Conservation (phyloP, 371 early-diverging fungal species). For the Smittium mucronatum region DNA sequence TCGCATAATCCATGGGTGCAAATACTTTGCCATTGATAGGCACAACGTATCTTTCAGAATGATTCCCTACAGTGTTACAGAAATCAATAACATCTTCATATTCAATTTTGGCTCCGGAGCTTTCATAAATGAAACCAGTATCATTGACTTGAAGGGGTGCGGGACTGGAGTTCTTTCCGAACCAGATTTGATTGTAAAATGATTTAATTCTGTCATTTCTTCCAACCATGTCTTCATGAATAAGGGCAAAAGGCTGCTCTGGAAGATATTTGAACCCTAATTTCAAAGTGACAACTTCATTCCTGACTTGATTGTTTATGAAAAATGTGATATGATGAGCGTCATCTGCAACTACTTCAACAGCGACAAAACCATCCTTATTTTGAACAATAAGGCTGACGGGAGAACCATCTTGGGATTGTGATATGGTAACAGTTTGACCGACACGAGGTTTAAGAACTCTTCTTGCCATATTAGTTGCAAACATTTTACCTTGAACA, state of each 20-base stretch:
- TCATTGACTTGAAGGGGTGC: constrained; percentile 65
- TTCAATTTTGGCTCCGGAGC: constrained; percentile 16
- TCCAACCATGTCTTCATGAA: constrained; percentile 88
- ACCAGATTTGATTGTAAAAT: constrained; percentile 87
- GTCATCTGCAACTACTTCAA: constrained; percentile 52
- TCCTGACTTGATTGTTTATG: constrained; percentile 56
- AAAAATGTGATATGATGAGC: constrained; percentile 57
- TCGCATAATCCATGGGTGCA: constrained; percentile 94
- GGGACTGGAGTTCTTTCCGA: constrained; percentile 73
- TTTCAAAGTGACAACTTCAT: constrained; percentile 49
- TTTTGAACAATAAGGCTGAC: constrained; percentile 3
- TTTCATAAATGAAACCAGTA: constrained; percentile 45
- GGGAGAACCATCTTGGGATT: background rate
- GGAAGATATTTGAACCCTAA: constrained; percentile 72
- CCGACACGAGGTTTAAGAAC: constrained; percentile 71
- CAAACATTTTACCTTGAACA: constrained; percentile 63
- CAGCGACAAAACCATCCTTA: constrained; percentile 10
- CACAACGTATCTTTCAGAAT: constrained; percentile 76
- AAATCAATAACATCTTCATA: constrained; percentile 45
- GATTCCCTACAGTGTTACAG: constrained; percentile 80
- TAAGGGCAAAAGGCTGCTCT: constrained; percentile 64
- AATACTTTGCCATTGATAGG: constrained; percentile 56
- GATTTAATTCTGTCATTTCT: constrained; percentile 86
- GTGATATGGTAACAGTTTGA: constrained; percentile 43
- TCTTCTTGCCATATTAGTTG: constrained; percentile 63